Evolutionary conservation across 805 yeast genomes (phyloP), one percentile per base, ranked within the genome.

Genomic region (Yamadazyma sp.): DNA sequence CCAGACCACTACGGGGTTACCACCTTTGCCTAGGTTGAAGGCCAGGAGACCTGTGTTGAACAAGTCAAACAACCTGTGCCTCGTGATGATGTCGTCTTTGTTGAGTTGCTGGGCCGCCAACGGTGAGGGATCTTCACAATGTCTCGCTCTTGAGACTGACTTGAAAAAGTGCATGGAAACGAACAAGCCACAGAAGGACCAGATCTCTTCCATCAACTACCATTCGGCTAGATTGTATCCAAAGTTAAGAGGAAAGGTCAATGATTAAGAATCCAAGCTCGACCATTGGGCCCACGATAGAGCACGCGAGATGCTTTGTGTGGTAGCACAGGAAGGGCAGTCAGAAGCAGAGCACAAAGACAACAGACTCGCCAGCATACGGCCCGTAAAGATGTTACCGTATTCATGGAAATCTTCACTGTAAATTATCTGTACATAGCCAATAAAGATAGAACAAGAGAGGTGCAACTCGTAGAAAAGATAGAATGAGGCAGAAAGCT

Each of bases 101-200:
- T 69, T 90, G 50, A 86, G 84, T 71, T 90, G 98, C 67, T 90
- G 98, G 98, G 95, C 96, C 2, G 85, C 96, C 16, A 85, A 87
- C 63, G 91, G 95, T 33, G 95, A 88, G 60, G 90, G 93, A 43
- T 68, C 82, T 15, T 65, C 72, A 8, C 72, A 67, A 32, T 90
- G 98, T 63, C 67, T 73, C 16, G 69, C 67, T 6, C 62, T 86
- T 32, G 95, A 83, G 54, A 58, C 62, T 23, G 87, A 85, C 44
- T 73, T 89, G 57, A 86, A 86, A 54, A 62, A 62, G 10, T 90
- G 96, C 57, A 84, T 87, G 83, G 77, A 69, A 32, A 64, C 64
- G 14, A 52, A 50, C 48, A 63, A 60, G 49, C 65, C 66, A 4
- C 57, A 61, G 32, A 66, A 66, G 36, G 68, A 71, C 23, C 57